Base-by-base conservation (phyloP, 1,284 basidiomycete genomes). In the Ustilago xerochloae region DNA sequence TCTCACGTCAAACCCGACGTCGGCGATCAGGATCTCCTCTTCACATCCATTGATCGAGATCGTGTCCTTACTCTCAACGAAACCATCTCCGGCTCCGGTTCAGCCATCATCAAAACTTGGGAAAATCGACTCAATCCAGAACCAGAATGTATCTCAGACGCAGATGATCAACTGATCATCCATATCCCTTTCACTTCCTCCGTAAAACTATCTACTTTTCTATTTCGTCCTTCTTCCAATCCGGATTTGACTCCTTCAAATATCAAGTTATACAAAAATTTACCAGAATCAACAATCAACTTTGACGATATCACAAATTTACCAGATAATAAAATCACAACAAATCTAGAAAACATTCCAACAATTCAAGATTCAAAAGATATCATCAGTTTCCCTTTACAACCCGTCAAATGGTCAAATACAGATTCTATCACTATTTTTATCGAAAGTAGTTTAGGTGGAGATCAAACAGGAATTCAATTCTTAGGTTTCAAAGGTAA, bases 401-500 rank as follows among this genome's bases (percentile, higher is more conserved):
- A 73, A 10, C 74, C 67, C 1, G 77, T 82, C 47, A 80, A 81
- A 33, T 82, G 82, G 63, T 41, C 75, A 26, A 76, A 77, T 43
- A 82, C 82, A 9, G 70, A 77, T 35, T 24, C 35, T 24, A 24
- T 84, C 43, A 79, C 78, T 16, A 47, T 84, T 43, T 84, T 82
- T 45, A 48, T 84, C 35, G 75, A 77, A 10, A 36, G 57, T 10
- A 52, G 53, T 32, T 29, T 70, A 13, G 80, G 78, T 35, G 64
- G 41, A 6, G 62, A 78, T 10, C 61, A 65, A 13, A 29, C 65
- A 3, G 60, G 36, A 5, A 67, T 84, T 48, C 78, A 77, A 24
- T 84, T 77, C 59, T 22, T 81, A 4, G 82, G 81, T 12, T 81
- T 84, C 69, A 77, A 78, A 16, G 82, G 82, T 22, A 79, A 81